Evolutionary conservation across 768 basidiomycete species (phyloP), one percentile per base, ranked within the genome.

Genomic region (Suillus paluster): DNA sequence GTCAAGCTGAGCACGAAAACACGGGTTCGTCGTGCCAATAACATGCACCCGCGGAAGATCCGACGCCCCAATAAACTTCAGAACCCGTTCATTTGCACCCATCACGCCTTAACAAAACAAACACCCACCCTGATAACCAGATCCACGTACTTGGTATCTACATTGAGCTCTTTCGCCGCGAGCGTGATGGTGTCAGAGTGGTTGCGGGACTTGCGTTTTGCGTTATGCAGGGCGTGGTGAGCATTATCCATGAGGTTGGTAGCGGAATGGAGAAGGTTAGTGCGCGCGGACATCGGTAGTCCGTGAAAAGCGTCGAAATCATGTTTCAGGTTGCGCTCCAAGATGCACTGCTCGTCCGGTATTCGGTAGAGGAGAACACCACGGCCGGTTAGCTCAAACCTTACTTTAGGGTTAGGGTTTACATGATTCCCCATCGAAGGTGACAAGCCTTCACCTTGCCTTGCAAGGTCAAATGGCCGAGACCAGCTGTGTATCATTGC

Each of bases 11-110:
- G 90, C 90, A 19, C 86, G 79, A 68, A 92, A 89, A 67, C 90
- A 92, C 6, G 91, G 89, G 75, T 92, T 88, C 1, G 86, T 85
- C 12, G 78, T 74, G 34, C 80, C 82, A 0, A 88, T 80, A 10
- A 90, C 81, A 64, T 91, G 89, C 82, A 89, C 84, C 79, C 81
- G 87, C 0, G 91, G 89, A 30, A 93, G 70, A 1, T 82, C 83
- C 17, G 83, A 84, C 6, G 90, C 91, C 4, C 88, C 86, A 52
- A 92, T 90, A 60, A 92, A 91, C 84, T 89, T 58, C 3, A 14
- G 21, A 61, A 38, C 45, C 17, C 11, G n/a, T 5, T 72, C 19
- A 70, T 60, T 49, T 48, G 42, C 23, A 27, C 34, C 23, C 54
- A 34, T 25, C 56, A 57, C 19, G 23, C 49, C 11, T 61, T 23